Conservation (phyloP, 352 stramenopile genomes). For the Pythium insidiosum region DNA sequence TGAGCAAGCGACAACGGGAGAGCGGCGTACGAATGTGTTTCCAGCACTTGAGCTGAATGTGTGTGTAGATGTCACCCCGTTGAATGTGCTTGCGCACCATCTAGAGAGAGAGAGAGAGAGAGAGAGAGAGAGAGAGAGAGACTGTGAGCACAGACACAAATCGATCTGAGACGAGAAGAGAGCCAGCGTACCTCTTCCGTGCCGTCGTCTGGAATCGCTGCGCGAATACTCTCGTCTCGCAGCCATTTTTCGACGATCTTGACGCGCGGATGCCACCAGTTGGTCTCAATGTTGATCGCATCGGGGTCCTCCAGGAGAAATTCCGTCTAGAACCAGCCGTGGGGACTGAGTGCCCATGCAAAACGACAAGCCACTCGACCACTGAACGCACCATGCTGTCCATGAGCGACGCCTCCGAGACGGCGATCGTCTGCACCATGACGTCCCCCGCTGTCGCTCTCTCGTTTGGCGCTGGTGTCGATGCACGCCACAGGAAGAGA, state of each 20-base stretch:
- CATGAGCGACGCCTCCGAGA: constrained; percentile 40
- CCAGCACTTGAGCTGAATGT: constrained; percentile 66
- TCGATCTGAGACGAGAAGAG: too few relatives aligned
- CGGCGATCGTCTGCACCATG: constrained; percentile 48
- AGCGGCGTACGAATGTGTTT: constrained; percentile 48
- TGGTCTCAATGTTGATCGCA: constrained; percentile 20
- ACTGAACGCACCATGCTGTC: constrained; percentile 40
- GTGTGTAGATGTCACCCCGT: constrained; percentile 56
- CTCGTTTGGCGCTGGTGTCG: neutral
- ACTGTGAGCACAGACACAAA: too few relatives aligned
- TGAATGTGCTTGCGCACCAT: constrained; percentile 65
- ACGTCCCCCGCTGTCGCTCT: neutral
- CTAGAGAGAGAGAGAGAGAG: too few relatives aligned
- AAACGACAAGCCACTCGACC: too few relatives aligned
- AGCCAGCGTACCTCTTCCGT: constrained; percentile 42
- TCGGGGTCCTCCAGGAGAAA: constrained; percentile 46
- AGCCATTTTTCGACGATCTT: constrained; percentile 67
- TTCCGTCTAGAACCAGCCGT: constrained; percentile 23
- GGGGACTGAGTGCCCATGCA: too few relatives aligned
- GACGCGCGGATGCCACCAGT: constrained; percentile 69
- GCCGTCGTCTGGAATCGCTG: constrained; percentile 57
- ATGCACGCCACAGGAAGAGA: neutral
- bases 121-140: too few relatives aligned
- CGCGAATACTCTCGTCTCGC: constrained; percentile 42
- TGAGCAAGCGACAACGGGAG: neutral